Conservation (phyloP, 169 alveolate species). For the Miamiensis avidus region DNA sequence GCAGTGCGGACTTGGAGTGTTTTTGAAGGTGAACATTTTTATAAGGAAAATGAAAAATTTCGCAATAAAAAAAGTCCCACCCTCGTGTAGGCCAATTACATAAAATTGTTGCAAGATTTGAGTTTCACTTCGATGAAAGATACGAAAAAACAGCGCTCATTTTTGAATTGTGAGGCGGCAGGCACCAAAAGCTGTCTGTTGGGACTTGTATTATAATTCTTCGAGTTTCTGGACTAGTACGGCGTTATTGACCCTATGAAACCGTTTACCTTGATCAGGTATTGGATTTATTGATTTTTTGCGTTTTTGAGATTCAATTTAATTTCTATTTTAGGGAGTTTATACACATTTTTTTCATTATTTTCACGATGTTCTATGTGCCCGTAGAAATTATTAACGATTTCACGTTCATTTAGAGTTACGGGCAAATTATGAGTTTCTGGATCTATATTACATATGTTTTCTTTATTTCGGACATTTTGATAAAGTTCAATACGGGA, state of each 20-base stretch:
- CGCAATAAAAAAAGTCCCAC: neutral
- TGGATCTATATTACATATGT: neutral
- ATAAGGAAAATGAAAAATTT: no score
- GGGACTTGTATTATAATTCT: neutral
- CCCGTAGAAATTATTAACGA: neutral
- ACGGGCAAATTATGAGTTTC: neutral
- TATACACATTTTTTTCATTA: neutral
- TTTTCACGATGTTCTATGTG: neutral
- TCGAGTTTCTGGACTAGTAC: neutral
- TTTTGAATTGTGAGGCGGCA: neutral
- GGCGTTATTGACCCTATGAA: neutral
- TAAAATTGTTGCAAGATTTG: neutral
- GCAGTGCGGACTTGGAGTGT: neutral
- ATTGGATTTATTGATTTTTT: no score
- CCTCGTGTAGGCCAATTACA: neutral
- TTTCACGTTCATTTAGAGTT: no score
- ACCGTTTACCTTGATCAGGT: neutral
- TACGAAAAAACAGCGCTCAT: neutral
- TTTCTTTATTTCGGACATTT: constrained; percentile 15
- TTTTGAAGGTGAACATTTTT: neutral
- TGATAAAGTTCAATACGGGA: constrained; percentile 22
- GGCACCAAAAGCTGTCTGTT: no score
- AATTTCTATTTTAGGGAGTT: neutral
- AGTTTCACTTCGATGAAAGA: neutral
- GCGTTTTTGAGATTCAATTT: neutral